Conservation (phyloP, 345 rosid species). For the Citrus cavaleriei region DNA sequence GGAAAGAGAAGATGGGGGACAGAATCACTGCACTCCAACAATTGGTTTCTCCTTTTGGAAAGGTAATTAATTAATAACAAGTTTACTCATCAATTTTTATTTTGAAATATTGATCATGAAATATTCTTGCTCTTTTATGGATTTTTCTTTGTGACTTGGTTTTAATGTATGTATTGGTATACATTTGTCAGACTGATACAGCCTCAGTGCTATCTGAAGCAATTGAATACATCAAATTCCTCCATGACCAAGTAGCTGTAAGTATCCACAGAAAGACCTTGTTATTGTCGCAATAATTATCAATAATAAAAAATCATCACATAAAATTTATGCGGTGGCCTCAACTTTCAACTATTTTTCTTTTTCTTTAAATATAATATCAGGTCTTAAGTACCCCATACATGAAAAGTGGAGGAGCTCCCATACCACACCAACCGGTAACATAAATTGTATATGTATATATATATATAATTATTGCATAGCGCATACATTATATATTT, state of each 20-base stretch:
- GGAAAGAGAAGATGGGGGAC: slow-evolving; percentile 99
- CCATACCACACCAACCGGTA: slow-evolving; percentile 80
- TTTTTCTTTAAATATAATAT: not conserved
- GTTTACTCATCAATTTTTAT: slow-evolving; percentile 8
- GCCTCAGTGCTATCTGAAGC: slow-evolving; percentile 99
- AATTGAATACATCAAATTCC: slow-evolving; percentile 93
- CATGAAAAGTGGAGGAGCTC: slow-evolving; percentile 87
- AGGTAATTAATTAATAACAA: slow-evolving; percentile 41
- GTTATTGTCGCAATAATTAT: slow-evolving; percentile 11
- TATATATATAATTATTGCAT: not conserved
- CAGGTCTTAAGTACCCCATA: slow-evolving; percentile 90
- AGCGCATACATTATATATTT: not conserved
- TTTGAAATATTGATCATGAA: slow-evolving; percentile 7
- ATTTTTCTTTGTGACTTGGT: not conserved
- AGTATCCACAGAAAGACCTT: slow-evolving; percentile 30
- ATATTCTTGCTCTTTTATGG: not conserved
- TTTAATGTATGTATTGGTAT: not conserved
- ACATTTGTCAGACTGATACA: slow-evolving; percentile 80
- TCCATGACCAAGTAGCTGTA: slow-evolving; percentile 89
- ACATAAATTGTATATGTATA: not conserved
- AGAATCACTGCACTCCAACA: slow-evolving; percentile 99
- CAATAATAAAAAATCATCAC: slow-evolving; percentile 6
- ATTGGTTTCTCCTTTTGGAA: slow-evolving; percentile 99
- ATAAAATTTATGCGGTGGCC: not conserved
- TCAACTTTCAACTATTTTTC: not conserved